phyloP scores from a whole-genome alignment of 2,329 filamentous ascomycete genomes.

The Aspergillus costaricaensis region DNA sequence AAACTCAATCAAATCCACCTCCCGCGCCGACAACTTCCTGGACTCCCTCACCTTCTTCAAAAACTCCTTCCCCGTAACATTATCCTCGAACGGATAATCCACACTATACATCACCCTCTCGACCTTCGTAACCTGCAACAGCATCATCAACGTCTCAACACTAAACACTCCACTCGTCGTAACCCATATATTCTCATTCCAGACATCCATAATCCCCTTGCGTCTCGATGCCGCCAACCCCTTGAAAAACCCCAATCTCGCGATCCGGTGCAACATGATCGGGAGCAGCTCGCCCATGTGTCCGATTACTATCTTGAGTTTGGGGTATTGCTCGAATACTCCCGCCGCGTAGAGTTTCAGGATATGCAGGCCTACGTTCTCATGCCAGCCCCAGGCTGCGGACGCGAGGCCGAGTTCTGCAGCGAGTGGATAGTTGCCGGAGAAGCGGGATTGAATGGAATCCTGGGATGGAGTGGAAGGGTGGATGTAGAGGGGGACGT shows the following conservation, averaged over 20 bases:
- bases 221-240: constrained; percentile 24
- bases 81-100: constrained; percentile 51
- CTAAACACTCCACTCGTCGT: constrained; percentile 16
- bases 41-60: constrained; percentile 53
- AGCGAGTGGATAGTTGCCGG: constrained; percentile 37
- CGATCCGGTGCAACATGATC: constrained; percentile 53
- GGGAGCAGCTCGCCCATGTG: constrained; percentile 59
- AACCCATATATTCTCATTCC: constrained; percentile 28
- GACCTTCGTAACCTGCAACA: constrained; percentile 6
- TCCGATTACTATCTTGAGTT: constrained; percentile 57
- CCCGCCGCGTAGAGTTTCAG: constrained; percentile 53
- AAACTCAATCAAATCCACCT: constrained; percentile 53
- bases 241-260: constrained; percentile 34
- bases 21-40: constrained; percentile 51
- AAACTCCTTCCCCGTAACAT: constrained; percentile 52
- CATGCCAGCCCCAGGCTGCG: constrained; percentile 41
- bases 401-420: constrained; percentile 23
- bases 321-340: constrained; percentile 58
- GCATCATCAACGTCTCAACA: constrained; percentile 9
- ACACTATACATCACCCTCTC: constrained; percentile 16
- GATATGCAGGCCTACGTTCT: constrained; percentile 39
- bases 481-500: constrained; percentile 57
- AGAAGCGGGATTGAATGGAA: constrained; percentile 30
- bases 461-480: constrained; percentile 45
- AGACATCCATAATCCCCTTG: constrained; percentile 41